Base-by-base conservation (phyloP, 2,329 filamentous ascomycete species). In the Ophiostoma populinum region DNA sequence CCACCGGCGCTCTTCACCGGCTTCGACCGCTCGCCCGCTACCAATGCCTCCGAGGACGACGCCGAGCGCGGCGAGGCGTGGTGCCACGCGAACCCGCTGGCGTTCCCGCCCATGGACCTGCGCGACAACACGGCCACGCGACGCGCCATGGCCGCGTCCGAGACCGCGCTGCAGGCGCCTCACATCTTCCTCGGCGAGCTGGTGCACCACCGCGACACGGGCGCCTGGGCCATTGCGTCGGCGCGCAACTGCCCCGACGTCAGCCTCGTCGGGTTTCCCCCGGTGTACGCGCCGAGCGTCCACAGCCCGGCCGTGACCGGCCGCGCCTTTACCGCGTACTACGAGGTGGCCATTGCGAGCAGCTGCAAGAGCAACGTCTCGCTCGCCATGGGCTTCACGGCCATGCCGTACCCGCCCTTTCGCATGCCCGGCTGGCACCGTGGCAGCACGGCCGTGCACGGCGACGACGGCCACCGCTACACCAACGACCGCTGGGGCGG, bases 391-490 rank as follows among this genome's bases (percentile, higher is more conserved):
- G 81, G 81, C 8, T 83, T 74, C 51, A 58, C 67, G 0, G 80
- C 79, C 2, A 67, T 77, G 32, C 81, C 81, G 7, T 87, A 85
- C 49, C 81, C 81, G 6, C 62, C 66, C 0, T 87, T 82, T 58
- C 67, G 81, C 7, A 65, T 86, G 40, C 81, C 81, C 0, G 81
- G 81, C 2, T 87, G 80, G 81, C 77, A 90, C 49, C 67, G 80
- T 22, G 80, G 69, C 13, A 77, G 71, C 42, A 48, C 86, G 11
- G 81, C 64, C 2, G 70, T 87, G n/a, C 81, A 87, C 50, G 74
- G 76, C 31, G 81, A 87, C 51, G 81, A 87, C 51, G 81, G 81
- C 0, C 66, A 76, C 46, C 67, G 68, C 51, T 90, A 78, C 51
- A 63, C 83, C 46, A 82, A 85, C 49, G 77, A 87, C 51, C 63